Conservation (phyloP, 805 yeast genomes). For the Priceomyces haplophilus region DNA sequence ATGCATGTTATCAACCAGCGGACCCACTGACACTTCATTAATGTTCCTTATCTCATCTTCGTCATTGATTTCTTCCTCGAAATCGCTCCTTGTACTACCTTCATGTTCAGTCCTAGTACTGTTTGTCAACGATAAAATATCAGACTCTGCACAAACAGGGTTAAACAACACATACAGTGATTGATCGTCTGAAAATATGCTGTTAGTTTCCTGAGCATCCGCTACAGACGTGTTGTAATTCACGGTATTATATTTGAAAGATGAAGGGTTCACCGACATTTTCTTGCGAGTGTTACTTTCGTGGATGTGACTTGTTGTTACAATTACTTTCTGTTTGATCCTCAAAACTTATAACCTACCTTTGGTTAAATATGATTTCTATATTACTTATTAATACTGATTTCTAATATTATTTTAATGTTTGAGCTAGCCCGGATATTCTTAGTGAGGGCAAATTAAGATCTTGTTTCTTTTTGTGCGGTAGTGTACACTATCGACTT, state of each 20-base stretch:
- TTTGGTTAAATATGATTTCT: no score
- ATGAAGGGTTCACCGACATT: conserved; percentile 7
- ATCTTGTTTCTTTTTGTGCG: not conserved
- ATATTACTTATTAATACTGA: no score
- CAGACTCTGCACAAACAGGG: conserved; percentile 22
- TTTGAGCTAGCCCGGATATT: conserved; percentile 1
- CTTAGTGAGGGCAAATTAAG: not conserved
- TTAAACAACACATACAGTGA: conserved; percentile 28
- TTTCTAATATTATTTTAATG: no score
- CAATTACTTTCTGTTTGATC: no score
- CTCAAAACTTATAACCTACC: no score
- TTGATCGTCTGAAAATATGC: conserved; percentile 22
- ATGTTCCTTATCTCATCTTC: conserved; percentile 8
- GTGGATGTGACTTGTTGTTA: not conserved
- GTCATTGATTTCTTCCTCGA: conserved; percentile 5
- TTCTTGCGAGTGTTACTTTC: not conserved
- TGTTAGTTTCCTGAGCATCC: conserved; percentile 10
- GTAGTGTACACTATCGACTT: not conserved
- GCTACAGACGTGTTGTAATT: conserved; percentile 1
- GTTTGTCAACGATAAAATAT: conserved; percentile 26
- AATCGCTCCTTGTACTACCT: conserved; percentile 2
- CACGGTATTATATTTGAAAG: conserved; percentile 3
- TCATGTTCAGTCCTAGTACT: conserved; percentile 11
- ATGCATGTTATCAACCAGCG: not conserved
- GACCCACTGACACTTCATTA: conserved; percentile 3